These are phyloP conservation scores for Myriosclerotinia scirpicola DNA, from an alignment of 2,329 filamentous ascomycete species.

Conservation along the genomic window DNA sequence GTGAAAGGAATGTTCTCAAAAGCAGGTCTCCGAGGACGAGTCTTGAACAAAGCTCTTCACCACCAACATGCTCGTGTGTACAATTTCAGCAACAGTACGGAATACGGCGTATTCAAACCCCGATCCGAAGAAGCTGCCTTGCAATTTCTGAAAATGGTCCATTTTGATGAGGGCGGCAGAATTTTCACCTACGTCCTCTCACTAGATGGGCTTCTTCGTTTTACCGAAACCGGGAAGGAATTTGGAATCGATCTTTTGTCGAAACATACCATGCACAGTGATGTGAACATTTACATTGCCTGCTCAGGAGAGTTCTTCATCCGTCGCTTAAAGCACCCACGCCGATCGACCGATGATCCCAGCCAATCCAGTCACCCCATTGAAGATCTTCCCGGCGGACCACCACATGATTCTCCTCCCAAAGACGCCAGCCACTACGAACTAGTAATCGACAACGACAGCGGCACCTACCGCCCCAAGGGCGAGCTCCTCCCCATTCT, in stretches of 20 bases:
- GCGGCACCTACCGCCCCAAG: conserved; percentile 88
- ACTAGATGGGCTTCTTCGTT: conserved; percentile 80
- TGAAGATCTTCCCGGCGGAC: conserved; percentile 49
- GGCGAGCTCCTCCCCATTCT: conserved; percentile 71
- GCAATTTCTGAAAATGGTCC: conserved; percentile 81
- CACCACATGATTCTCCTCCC: conserved; percentile 47
- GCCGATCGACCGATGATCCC: conserved; percentile 45
- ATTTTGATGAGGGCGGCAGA: conserved; percentile 81
- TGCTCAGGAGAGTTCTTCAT: conserved; percentile 94
- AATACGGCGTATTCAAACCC: conserved; percentile 66
- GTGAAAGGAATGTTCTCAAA: conserved; percentile 85
- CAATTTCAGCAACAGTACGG: conserved; percentile 77
- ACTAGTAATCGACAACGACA: conserved; percentile 92
- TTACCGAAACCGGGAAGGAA: conserved; percentile 94
- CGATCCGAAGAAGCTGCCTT: conserved; percentile 70
- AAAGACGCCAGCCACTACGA: conserved; percentile 65
- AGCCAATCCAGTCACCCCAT: conserved; percentile 55
- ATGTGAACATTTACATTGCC: conserved; percentile 87
- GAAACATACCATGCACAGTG: conserved; percentile 96
- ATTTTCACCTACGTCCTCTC: conserved; percentile 93
- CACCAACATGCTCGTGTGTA: conserved; percentile 89
- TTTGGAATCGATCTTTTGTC: conserved; percentile 90
- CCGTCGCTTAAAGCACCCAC: conserved; percentile 61
- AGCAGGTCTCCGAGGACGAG: conserved; percentile 71
- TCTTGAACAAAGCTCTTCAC: conserved; percentile 82